These are phyloP conservation scores for Beauveria sp. DNA, from an alignment of 2,329 filamentous ascomycete species.

Conservation along the genomic window DNA sequence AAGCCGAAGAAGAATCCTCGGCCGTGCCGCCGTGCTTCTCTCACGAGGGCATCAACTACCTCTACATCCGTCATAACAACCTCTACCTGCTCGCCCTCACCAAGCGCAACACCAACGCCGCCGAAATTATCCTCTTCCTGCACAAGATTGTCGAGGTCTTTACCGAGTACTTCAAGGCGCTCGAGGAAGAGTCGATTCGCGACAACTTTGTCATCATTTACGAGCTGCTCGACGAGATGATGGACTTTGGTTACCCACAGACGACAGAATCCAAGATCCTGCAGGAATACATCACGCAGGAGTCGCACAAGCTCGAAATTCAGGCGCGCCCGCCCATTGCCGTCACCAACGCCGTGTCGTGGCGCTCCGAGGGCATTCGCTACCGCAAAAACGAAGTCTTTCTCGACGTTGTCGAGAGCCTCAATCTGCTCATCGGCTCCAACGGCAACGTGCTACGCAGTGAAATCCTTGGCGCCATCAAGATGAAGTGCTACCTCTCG, in stretches of 20 bases:
- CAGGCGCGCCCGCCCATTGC: slow-evolving; percentile 94
- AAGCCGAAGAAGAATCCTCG: slow-evolving; percentile 98
- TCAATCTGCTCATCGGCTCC: slow-evolving; percentile 89
- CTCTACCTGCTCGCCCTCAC: slow-evolving; percentile 96
- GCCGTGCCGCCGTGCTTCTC: slow-evolving; percentile 97
- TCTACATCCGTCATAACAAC: slow-evolving; percentile 99
- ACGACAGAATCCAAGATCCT: slow-evolving; percentile 98
- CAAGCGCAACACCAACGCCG: slow-evolving; percentile 97
- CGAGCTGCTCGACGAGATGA: slow-evolving; percentile 98
- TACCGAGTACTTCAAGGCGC: slow-evolving; percentile 98
- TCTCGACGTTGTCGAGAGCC: slow-evolving; percentile 90
- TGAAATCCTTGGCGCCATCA: slow-evolving; percentile 93
- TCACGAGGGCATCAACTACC: slow-evolving; percentile 97
- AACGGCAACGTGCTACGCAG: slow-evolving; percentile 93
- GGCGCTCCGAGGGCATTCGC: slow-evolving; percentile 94
- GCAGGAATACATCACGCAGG: slow-evolving; percentile 98
- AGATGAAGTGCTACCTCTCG: slow-evolving; percentile 99
- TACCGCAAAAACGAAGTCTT: slow-evolving; percentile 99
- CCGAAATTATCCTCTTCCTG: slow-evolving; percentile 95
- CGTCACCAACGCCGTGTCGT: slow-evolving; percentile 95
- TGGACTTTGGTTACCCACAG: slow-evolving; percentile 99
- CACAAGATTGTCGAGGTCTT: slow-evolving; percentile 99
- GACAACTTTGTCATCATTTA: slow-evolving; percentile 99
- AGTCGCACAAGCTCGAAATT: slow-evolving; percentile 96
- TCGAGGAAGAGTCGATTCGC: slow-evolving; percentile 96